Evolutionary conservation across 176 grass and related monocot species (phyloP).

Genomic region (Bolboschoenus planiculmis): DNA sequence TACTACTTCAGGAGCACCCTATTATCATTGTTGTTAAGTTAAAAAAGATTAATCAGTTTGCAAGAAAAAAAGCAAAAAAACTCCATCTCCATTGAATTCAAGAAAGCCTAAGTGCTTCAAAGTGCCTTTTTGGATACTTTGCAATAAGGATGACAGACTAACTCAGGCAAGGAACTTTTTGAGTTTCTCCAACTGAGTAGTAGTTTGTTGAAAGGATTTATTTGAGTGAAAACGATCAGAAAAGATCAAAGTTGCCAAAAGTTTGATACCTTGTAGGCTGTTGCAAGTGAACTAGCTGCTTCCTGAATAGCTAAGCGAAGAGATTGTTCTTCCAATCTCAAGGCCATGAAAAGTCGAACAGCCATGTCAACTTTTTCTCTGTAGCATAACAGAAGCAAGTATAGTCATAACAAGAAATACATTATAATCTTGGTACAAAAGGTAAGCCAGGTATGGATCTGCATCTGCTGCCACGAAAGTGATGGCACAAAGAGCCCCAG

Average conservation of each 20-base stretch:
- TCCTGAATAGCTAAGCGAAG: slow-evolving; percentile 77
- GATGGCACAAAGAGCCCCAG: background rate
- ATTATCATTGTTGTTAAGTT: slow-evolving; percentile 23
- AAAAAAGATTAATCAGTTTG: background rate
- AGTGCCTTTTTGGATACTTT: background rate
- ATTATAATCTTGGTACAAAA: background rate
- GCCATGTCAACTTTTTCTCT: slow-evolving; percentile 94
- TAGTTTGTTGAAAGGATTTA: background rate
- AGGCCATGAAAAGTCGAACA: slow-evolving; percentile 74
- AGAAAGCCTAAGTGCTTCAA: background rate
- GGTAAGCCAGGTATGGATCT: background rate
- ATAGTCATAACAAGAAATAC: slow-evolving; percentile 1
- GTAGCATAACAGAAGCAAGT: slow-evolving; percentile 19
- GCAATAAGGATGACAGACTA: background rate
- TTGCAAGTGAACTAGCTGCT: slow-evolving; percentile 68
- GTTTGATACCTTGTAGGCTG: slow-evolving; percentile 70
- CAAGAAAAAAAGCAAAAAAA: background rate
- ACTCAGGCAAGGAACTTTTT: background rate
- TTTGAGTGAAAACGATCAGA: background rate
- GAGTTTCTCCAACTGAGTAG: background rate
- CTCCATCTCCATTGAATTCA: background rate
- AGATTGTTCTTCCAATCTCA: slow-evolving; percentile 78
- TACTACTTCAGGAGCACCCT: slow-evolving; percentile 65
- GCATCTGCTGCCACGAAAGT: background rate
- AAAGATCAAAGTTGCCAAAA: background rate